phyloP scores from a whole-genome alignment of 2,329 filamentous ascomycete species.

The Talaromyces sp. region DNA sequence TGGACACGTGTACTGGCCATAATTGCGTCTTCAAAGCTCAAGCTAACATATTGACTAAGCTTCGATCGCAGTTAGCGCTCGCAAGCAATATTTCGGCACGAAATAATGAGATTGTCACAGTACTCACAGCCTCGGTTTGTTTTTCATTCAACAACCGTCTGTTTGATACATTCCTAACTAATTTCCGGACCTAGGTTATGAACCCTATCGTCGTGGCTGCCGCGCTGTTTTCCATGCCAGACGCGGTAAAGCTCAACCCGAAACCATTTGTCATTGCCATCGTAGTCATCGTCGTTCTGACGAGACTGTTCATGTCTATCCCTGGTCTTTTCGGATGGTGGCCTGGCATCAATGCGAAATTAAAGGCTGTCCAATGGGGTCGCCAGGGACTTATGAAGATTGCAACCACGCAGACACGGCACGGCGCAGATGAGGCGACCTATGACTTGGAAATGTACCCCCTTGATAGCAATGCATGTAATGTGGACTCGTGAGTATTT shows the following conservation, averaged over 20 bases:
- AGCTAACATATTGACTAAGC: neutral
- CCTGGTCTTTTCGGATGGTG: neutral
- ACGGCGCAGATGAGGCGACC: neutral
- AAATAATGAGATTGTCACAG: neutral
- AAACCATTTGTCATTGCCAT: neutral
- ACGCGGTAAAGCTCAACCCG: neutral
- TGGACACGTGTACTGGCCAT: neutral
- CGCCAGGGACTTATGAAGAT: neutral
- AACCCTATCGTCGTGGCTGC: neutral
- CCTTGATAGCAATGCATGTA: neutral
- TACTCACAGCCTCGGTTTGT: neutral
- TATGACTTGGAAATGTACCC: neutral
- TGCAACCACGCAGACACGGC: neutral
- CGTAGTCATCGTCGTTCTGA: neutral
- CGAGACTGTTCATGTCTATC: neutral
- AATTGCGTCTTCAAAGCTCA: neutral
- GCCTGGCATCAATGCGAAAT: neutral
- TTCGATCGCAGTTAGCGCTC: neutral
- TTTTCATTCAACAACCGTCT: neutral
- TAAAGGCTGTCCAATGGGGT: neutral
- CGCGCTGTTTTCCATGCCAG: neutral
- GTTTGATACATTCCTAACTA: neutral
- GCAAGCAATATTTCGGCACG: neutral
- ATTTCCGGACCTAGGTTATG: neutral
- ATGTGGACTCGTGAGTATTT: neutral